Evolutionary conservation across 495 filamentous ascomycete genomes (phyloP).

Genomic region (Pseudoneurospora amorphoporcata): DNA sequence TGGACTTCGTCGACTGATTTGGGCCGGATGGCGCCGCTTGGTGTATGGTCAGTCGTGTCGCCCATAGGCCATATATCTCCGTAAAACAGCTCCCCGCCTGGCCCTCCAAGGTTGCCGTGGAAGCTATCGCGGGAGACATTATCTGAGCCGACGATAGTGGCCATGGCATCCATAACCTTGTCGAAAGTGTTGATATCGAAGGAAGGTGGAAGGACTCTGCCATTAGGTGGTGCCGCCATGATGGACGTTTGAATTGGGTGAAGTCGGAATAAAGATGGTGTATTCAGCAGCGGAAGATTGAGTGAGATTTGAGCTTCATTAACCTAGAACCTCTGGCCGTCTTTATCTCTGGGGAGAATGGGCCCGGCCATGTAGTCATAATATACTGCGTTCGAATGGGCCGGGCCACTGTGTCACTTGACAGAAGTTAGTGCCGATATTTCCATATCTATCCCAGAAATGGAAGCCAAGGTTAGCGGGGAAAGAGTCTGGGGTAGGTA

Average conservation of each 20-base stretch:
- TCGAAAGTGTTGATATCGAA: background rate
- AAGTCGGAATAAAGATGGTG: background rate
- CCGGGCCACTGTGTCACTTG: background rate
- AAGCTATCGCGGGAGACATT: background rate
- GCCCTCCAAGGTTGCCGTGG: background rate
- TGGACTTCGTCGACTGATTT: conserved; percentile 6
- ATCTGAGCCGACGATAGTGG: background rate
- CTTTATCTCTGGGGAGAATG: background rate
- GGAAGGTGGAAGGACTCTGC: background rate
- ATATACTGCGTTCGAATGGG: background rate
- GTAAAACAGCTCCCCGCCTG: background rate
- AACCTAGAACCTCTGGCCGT: background rate
- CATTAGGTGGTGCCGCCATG: background rate
- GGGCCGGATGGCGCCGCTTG: conserved; percentile 1
- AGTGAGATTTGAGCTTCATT: background rate
- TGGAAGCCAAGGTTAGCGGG: background rate
- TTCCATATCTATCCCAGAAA: background rate
- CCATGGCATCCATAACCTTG: background rate
- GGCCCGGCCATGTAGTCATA: background rate
- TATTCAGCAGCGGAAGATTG: background rate
- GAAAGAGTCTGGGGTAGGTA: background rate
- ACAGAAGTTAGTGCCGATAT: background rate
- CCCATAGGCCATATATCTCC: background rate
- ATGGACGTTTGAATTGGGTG: background rate
- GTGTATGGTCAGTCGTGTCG: background rate